Base-by-base conservation (phyloP, 495 filamentous ascomycete species). In the Penicillium turbatum region DNA sequence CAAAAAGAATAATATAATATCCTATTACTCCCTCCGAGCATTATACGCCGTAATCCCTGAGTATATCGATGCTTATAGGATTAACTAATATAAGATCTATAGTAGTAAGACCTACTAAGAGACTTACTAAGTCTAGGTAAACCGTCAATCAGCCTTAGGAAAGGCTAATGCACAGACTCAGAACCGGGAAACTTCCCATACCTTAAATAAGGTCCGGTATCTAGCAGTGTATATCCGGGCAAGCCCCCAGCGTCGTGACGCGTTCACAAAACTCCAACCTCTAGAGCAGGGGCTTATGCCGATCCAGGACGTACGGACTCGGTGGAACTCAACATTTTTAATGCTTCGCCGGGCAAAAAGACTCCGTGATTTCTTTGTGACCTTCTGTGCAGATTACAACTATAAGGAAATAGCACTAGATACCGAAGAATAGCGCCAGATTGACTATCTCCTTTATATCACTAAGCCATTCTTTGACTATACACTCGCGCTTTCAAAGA, bases 401-500 rank as follows among this genome's bases (percentile, higher is more conserved):
- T 12, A 9, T n/a, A 13, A 12, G 1, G 32, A 13, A 4, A 10
- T 13, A 1, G 32, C 12, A 13, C 32, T 13, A 10, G 21, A 24
- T 24, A 4, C 2, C 4, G 21, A 35, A n/a, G 0, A 35, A 13
- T 35, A 5, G 32, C 32, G 32, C 10, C 32, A 35, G 11, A 13
- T 35, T 35, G 32, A 35, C 12, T 35, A 35, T 5, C 32, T 35
- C 1, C 32, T 35, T n/a, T 35, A 13, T 13, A 1, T 35, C 32
- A 35, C 32, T 13, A 35, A 35, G 12, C 32, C 36, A 2, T 61
- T 61, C 41, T 53, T 41, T 17, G 13, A 57, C 34, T 13, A 55
- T 26, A 11, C 31, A 10, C 55, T 30, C 55, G 49, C 11, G 46
- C 57, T 42, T 48, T 27, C 29, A 54, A 48, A 35, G 54, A 57